Evolutionary conservation across 192 early-diverging fungal species (phyloP), one percentile per base, ranked within the genome.

Genomic region (Entomortierella parvispora): DNA sequence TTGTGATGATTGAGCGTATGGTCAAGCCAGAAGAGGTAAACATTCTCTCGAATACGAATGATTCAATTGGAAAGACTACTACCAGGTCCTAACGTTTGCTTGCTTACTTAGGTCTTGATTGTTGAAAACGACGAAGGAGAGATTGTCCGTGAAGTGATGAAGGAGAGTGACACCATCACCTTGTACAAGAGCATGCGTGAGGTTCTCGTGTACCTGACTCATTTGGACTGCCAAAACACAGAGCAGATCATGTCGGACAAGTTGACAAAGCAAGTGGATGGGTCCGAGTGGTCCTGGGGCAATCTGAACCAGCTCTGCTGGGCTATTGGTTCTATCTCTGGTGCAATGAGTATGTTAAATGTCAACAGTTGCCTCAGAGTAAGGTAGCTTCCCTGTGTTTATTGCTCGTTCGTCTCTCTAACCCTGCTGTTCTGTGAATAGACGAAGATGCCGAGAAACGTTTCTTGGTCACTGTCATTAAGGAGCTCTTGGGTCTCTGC

Each of bases 61-160:
- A 26, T 65, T 14, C 18, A 10, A 15, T 45, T 43, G 25, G 44
- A 18, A 55, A 51, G 29, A 9, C 4, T 43, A 11, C n/a, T 28
- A 25, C 32, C 4, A 43, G 15, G 33, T 18, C 50, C 32, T 31
- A 8, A 2, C 2, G 33, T 10, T 58, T 42, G 37, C 42, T 22
- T 23, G n/a, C 37, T 58, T 37, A 9, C 18, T n/a, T 69, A 89
- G 88, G 94, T 96, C 8, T 84, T 99, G 32, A 91, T 99, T 56
- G 96, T 97, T 23, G 96, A 99, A 74, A 99, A 99, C 80, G 98
- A 99, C 62, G 96, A 99, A 74, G 98, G 98, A 47, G 98, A 98
- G 85, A 95, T 99, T 85, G 97, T 99, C 20, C 91, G 98, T 46
- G 98, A 99, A 83, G 92, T 91, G 34, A 84, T 98, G 77, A 97